Evolutionary conservation across 495 filamentous ascomycete genomes (phyloP).

Genomic region (Aspergillus leporis): DNA sequence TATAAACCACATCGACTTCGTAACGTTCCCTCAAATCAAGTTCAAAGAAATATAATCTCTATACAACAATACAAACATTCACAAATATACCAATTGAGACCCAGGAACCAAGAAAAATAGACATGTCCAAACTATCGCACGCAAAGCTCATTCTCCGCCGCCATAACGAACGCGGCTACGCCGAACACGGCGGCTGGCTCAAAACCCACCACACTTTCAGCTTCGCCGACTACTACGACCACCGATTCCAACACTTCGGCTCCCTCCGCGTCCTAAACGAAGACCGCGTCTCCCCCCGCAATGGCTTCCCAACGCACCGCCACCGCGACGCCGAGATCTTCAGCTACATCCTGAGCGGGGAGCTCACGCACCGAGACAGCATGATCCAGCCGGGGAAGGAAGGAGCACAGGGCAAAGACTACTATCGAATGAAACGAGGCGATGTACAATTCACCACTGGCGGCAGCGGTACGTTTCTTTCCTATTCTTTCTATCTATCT

Average conservation of each 20-base stretch:
- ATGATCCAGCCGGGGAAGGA: slow-evolving; percentile 64
- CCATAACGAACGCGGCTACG: slow-evolving; percentile 65
- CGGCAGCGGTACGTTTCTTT: slow-evolving; percentile 55
- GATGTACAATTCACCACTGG: slow-evolving; percentile 85
- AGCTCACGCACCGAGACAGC: slow-evolving; percentile 78
- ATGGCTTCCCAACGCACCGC: slow-evolving; percentile 77
- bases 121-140: slow-evolving; percentile 59
- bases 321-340: slow-evolving; percentile 85
- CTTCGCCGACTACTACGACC: slow-evolving; percentile 74
- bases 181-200: slow-evolving; percentile 80
- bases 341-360: slow-evolving; percentile 75
- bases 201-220: slow-evolving; percentile 81
- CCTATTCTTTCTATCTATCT: background rate
- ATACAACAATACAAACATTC: too few species aligned
- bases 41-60: background rate
- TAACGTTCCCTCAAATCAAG: too few species aligned
- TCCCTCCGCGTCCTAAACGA: slow-evolving; percentile 79
- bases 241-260: slow-evolving; percentile 62
- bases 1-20: too few species aligned
- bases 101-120: background rate
- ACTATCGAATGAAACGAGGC: slow-evolving; percentile 71
- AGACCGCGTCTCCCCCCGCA: slow-evolving; percentile 67
- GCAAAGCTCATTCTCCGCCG: slow-evolving; percentile 63
- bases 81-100: background rate
- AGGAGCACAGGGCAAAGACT: slow-evolving; percentile 50